Evolutionary conservation across 139 green algal species (phyloP).

Genomic region (Picochlorum sp.): DNA sequence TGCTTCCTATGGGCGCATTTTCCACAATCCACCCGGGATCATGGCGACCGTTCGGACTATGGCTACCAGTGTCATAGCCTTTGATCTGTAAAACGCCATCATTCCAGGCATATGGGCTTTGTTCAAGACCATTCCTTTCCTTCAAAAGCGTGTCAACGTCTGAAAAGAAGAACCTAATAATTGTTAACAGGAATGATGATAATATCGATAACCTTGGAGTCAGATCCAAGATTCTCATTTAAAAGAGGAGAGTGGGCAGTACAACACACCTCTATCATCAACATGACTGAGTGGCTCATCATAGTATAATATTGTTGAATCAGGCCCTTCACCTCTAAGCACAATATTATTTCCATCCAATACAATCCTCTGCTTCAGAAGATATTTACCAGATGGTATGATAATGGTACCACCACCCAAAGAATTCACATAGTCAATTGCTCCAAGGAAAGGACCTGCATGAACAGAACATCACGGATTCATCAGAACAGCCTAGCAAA

Average conservation of each 20-base stretch:
- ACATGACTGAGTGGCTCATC: not conserved
- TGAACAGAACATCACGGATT: no score
- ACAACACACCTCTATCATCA: not conserved
- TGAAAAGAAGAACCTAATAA: no score
- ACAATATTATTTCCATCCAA: slow-evolving; percentile 1
- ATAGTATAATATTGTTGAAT: not conserved
- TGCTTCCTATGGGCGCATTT: not conserved
- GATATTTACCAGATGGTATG: slow-evolving; percentile 1
- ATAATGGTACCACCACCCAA: not conserved
- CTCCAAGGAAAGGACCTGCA: not conserved
- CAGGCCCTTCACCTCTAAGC: not conserved
- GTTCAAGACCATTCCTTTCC: not conserved
- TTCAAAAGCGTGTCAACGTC: no score
- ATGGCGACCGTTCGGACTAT: not conserved
- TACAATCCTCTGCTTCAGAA: not conserved
- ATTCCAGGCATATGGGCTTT: slow-evolving; percentile 1
- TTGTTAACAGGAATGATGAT: no score
- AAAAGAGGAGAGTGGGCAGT: not conserved
- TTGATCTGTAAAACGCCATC: slow-evolving; percentile 1
- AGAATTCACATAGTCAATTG: not conserved
- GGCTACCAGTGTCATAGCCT: not conserved
- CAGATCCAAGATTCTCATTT: not conserved
- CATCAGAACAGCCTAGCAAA: no score
- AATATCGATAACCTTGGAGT: no score
- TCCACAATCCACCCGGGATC: not conserved